Conservation (phyloP, 352 stramenopile species). For the Phytophthora tentaculata region DNA sequence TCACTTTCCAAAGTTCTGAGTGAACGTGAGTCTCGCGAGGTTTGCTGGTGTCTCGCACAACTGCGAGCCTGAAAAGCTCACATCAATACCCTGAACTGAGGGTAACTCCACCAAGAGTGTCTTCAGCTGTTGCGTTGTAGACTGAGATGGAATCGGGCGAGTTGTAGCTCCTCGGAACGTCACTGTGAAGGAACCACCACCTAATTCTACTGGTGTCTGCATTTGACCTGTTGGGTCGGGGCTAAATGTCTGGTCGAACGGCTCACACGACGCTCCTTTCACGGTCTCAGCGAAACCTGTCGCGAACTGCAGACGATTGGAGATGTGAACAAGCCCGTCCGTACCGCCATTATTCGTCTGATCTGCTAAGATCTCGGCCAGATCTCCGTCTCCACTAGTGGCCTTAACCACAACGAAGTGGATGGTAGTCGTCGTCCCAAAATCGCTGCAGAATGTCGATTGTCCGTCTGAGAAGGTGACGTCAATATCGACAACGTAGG, state of each 20-base stretch:
- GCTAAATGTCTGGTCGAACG: constrained; percentile 61
- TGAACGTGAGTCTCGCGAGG: constrained; percentile 75
- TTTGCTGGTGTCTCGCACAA: constrained; percentile 71
- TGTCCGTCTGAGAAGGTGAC: constrained; percentile 45
- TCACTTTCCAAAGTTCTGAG: constrained; percentile 82
- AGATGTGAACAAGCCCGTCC: constrained; percentile 63
- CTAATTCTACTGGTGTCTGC: constrained; percentile 40
- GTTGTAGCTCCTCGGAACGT: constrained; percentile 72
- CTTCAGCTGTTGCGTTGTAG: constrained; percentile 40
- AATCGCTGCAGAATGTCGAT: constrained; percentile 50
- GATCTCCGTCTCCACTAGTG: constrained; percentile 56
- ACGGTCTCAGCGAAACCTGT: constrained; percentile 58
- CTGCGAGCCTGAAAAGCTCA: constrained; percentile 62
- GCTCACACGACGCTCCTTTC: constrained; percentile 54
- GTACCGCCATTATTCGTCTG: constrained; percentile 63
- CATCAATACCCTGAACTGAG: constrained; percentile 56
- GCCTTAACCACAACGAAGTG: constrained; percentile 66
- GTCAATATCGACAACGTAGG: constrained; percentile 72
- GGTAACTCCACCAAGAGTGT: constrained; percentile 50
- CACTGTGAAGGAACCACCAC: constrained; percentile 61
- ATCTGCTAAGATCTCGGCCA: constrained; percentile 56
- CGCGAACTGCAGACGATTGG: constrained; percentile 66
- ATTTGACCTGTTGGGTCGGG: constrained; percentile 52
- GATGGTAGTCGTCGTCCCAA: constrained; percentile 64
- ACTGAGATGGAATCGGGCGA: constrained; percentile 60